Percentiles rank a stretch among this genome's conserved stretches.
These are phyloP conservation scores for Geotrichum candidum DNA, from an alignment of 1,139 yeast genomes.

Conservation along the genomic window DNA sequence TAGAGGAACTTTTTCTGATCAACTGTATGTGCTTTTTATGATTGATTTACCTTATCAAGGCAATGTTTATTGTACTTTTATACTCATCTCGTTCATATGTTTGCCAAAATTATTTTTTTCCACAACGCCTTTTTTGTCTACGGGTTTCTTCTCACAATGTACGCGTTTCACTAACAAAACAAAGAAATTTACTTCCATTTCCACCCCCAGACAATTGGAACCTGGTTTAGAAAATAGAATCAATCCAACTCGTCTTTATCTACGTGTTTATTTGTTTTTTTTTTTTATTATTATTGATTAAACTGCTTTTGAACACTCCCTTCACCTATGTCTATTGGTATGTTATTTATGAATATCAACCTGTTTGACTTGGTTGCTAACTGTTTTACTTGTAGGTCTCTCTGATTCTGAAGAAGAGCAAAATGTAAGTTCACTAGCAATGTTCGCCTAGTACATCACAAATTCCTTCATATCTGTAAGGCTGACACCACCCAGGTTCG, in stretches of 20 bases:
- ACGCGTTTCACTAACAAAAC: background rate
- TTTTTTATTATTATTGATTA: background rate
- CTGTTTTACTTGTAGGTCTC: background rate
- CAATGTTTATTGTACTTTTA: background rate
- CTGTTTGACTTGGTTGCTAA: background rate
- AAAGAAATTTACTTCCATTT: background rate
- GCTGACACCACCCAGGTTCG: background rate
- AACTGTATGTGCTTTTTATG: background rate
- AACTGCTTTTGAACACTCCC: background rate
- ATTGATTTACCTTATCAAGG: background rate
- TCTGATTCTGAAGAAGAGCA: background rate
- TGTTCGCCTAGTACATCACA: background rate
- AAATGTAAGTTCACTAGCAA: background rate
- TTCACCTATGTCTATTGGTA: background rate
- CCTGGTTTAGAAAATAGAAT: background rate
- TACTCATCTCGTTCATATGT: background rate
- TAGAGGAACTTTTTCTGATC: background rate
- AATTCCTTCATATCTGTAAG: background rate
- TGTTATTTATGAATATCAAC: background rate
- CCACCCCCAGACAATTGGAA: background rate
- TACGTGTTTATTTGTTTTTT: background rate
- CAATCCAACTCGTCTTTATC: background rate
- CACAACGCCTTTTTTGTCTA: background rate
- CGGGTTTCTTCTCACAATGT: background rate
- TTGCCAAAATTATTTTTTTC: slow-evolving; percentile 3